Evolutionary conservation across 176 grass and related monocot species (phyloP), one percentile per base, ranked within the genome.

Genomic region (Triticum urartu): DNA sequence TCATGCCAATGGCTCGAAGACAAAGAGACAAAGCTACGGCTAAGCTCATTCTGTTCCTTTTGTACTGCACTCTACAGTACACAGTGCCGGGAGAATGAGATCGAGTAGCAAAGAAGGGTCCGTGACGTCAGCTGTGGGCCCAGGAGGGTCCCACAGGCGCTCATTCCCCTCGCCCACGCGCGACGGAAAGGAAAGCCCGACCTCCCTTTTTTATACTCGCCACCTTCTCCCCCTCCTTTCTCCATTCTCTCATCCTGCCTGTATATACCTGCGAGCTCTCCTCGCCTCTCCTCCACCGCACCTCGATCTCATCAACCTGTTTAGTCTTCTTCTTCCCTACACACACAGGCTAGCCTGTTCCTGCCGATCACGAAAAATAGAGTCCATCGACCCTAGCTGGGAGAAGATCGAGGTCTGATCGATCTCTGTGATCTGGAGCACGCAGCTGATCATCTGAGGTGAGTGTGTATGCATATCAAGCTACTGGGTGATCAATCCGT

Each of bases 131-230:
- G 20, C 69, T 1, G 50, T 36, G 39, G 77, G 8, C 1, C 89
- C 86, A 14, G 1, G 11, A 3, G 75, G 91, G 36, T 13, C 75
- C 80, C 77, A 62, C 20, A 56, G 13, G 50, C 69, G 62, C 84
- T 92, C 87, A 92, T 89, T 84, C 76, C 50, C 84, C 87, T 86
- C 79, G 72, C 84, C 87, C 91, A 92, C 91, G 87, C 84, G 91
- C 84, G 87, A 89, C 81, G 87, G 87, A 89, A 87, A 87, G 80
- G 90, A 69, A 45, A 40, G 75, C 22, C 72, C 24, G 45, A 4
- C 72, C 72, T 17, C 68, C 64, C 78, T 80, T 89, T 89, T 92
- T 88, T 81, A 87, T 92, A 87, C 84, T 48, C 79, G 84, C 63
- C 83, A 89, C 80, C 91, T 84, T 87, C 87, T 81, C 61, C 65